Base-by-base conservation (phyloP, 805 yeast species). In the Nakazawaea laoshanensis region DNA sequence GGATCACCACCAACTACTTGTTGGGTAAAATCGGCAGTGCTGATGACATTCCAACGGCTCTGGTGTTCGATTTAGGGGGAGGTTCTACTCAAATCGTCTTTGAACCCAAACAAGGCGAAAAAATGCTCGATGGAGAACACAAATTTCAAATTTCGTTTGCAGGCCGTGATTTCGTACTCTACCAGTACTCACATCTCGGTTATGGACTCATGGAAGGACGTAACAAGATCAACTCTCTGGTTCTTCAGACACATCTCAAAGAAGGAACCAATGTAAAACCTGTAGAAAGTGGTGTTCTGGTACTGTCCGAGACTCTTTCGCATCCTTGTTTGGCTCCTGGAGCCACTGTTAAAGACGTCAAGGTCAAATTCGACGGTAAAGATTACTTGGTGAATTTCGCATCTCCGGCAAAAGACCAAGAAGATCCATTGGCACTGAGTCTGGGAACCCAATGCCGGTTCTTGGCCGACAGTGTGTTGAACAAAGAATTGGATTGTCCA, bases 11-110 rank as follows among this genome's bases (percentile, higher is more conserved):
- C 32, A 92, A 92, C 62, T 92, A 78, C 55, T 63, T 92, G 43
- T 68, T 89, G 46, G 97, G 96, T 26, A 92, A 89, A 62, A 89
- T 92, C 54, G 98, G 97, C 11, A 53, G 67, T n/a, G 55, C 75
- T 15, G 77, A 73, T 25, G 80, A 79, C 56, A 54, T 61, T 17
- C 87, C 95, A 19, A 92, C 98, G 9, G 95, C 94, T 31, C 98
- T 97, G 15, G 95, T 92, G 8, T 92, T 92, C 50, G 99, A 92
- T 57, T 71, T 92, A 39, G 99, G 98, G 47, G 98, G 98, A 49
- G 97, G 97, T 4, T 86, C 96, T 5, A 92, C 99, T 10, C 98
- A 94, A 62, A 87, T 92, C 61, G 99, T 92, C 5, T 92, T 92
- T 56, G 97, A 92, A 65, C 99, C 99, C 15, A 57, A 63, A 33